These are phyloP conservation scores for Infundibulicybe gibba DNA, from an alignment of 768 basidiomycete species.

Conservation along the genomic window DNA sequence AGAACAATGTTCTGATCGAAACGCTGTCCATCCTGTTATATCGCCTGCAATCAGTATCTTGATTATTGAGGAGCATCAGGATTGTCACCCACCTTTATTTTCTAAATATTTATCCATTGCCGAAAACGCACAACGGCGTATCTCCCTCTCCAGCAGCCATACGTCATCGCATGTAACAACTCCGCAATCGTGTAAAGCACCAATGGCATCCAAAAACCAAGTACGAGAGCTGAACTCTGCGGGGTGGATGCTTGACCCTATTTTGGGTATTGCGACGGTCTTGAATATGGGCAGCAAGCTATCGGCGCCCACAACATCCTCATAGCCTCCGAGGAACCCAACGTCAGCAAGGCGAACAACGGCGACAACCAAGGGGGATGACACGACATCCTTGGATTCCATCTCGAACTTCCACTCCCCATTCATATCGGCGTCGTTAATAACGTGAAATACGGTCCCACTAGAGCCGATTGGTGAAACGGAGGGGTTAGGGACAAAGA, in stretches of 20 bases:
- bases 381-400: slow-evolving; percentile 31
- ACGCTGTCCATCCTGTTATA: slow-evolving; percentile 16
- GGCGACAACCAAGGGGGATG: slow-evolving; percentile 38
- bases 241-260: slow-evolving; percentile 18
- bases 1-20: slow-evolving; percentile 13
- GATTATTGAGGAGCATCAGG: neutral
- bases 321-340: slow-evolving; percentile 35
- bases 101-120: slow-evolving; percentile 48
- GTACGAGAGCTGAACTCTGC: slow-evolving; percentile 40
- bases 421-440: slow-evolving; percentile 21
- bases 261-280: slow-evolving; percentile 34
- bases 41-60: neutral
- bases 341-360: slow-evolving; percentile 40
- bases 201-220: slow-evolving; percentile 47
- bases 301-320: slow-evolving; percentile 38
- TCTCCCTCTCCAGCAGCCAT: slow-evolving; percentile 44
- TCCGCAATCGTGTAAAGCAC: slow-evolving; percentile 43
- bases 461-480: slow-evolving; percentile 35
- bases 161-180: slow-evolving; percentile 46
- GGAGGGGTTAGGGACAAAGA: slow-evolving; percentile 39
- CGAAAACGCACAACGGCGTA: slow-evolving; percentile 40
- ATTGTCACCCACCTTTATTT: slow-evolving; percentile 30
- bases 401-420: slow-evolving; percentile 36
- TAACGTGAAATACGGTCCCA: slow-evolving; percentile 43
- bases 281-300: slow-evolving; percentile 40